phyloP scores from a whole-genome alignment of 2,329 filamentous ascomycete species.

The Colletotrichum coccodes region DNA sequence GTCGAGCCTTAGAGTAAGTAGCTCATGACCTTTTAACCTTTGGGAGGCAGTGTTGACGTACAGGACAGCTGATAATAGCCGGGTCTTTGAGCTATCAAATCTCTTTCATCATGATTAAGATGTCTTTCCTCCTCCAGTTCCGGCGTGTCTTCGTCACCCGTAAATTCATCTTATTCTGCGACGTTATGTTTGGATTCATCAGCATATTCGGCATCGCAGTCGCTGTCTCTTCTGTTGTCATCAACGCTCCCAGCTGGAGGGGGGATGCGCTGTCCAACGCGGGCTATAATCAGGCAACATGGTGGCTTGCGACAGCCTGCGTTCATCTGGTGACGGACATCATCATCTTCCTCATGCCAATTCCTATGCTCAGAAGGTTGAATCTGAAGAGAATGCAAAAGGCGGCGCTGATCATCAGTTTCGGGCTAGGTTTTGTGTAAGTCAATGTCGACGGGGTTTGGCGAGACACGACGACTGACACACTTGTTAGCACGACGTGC shows the following conservation, averaged over 20 bases:
- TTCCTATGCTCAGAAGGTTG: conserved; percentile 12
- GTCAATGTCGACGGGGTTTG: neutral
- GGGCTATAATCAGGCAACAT: conserved; percentile 1
- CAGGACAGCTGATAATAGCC: neutral
- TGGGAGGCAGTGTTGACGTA: neutral
- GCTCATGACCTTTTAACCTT: neutral
- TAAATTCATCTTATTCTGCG: conserved; percentile 1
- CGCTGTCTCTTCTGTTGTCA: conserved; percentile 12
- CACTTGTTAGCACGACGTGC: neutral
- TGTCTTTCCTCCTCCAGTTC: conserved; percentile 20
- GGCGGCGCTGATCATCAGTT: conserved; percentile 10
- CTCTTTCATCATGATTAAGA: conserved; percentile 23
- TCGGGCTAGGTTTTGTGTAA: conserved; percentile 30
- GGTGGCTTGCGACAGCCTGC: conserved; percentile 14
- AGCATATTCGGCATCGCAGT: conserved; percentile 13
- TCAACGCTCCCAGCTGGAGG: conserved; percentile 5
- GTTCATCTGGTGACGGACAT: conserved; percentile 25
- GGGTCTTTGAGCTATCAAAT: conserved; percentile 19
- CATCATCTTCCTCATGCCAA: conserved; percentile 27
- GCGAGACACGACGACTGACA: neutral
- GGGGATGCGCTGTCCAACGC: neutral
- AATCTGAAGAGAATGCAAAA: conserved; percentile 5
- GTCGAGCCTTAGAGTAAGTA: neutral
- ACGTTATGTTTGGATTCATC: conserved; percentile 23
- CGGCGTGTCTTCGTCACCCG: conserved; percentile 12